Base-by-base conservation (phyloP, 495 filamentous ascomycete genomes). In the Penicillium cosmopolitanum region DNA sequence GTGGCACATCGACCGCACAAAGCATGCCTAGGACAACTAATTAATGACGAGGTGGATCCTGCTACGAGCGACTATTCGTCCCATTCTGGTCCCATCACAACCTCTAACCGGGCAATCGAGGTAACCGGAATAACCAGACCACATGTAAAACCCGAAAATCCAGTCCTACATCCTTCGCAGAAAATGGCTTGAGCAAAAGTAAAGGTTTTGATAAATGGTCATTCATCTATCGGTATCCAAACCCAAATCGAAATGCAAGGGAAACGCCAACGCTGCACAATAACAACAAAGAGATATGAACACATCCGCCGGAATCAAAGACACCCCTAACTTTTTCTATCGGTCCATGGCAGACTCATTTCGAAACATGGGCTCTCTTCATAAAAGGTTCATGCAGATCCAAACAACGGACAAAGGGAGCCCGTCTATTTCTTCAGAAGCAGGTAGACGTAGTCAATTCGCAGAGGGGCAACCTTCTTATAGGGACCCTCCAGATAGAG, bases 401-500 rank as follows among this genome's bases (percentile, higher is more conserved):
- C 42, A 19, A 44, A 19, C 15, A 16, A 8, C n/a, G n/a, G 15
- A 25, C 28, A 42, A 21, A 25, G 28, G 25, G 7, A 31, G 28
- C 28, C 28, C 46, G 48, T 57, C 73, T 82, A 96, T 85, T 92
- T 94, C 87, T 97, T 97, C 55, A 93, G 78, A 36, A 98, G 82
- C 58, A 99, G 81, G 73, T 98, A 99, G 47, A 96, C 85, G 69
- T 98, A 87, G 73, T 98, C 95, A 61, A 96, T 93, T 57, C 89
- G 82, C 69, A 97, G 73, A 3, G 90, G 86, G n/a, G 88, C 92
- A 25, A 98, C 85, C 79, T 94, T 96, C 83, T 96, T 96, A 70
- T 95, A 96, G 3, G 95, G 94, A 2, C 96, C 95, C 68, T 96
- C 90, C 23, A 99, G 83, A 69, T 87, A 88, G 66, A 98, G 87